A percentile compares a stretch with the other conserved stretches of the same genome.
Evolutionary conservation across 768 basidiomycete species (phyloP).

Genomic region (Russula olivacea): DNA sequence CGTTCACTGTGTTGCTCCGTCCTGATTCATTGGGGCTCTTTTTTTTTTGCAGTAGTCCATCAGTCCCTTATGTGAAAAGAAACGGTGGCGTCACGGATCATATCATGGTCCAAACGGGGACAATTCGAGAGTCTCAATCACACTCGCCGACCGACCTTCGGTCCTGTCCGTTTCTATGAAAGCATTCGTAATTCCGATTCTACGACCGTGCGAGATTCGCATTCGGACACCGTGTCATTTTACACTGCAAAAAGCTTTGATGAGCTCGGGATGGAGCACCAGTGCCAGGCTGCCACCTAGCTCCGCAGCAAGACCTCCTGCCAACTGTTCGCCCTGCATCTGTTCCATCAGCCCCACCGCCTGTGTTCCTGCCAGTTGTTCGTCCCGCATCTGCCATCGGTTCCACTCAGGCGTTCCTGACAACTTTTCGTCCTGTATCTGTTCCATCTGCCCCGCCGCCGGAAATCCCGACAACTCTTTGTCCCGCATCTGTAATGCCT

Average conservation of each 20-base stretch:
- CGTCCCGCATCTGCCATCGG: too few relatives aligned
- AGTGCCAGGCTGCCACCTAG: background rate
- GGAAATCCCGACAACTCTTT: background rate
- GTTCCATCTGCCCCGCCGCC: too few relatives aligned
- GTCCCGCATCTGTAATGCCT: background rate
- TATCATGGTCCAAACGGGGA: background rate
- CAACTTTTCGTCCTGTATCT: too few relatives aligned
- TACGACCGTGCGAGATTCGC: background rate
- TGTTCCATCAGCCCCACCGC: too few relatives aligned
- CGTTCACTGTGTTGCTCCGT: background rate
- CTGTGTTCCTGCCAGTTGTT: background rate
- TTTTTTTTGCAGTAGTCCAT: background rate
- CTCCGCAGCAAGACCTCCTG: too few relatives aligned
- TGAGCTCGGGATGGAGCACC: background rate
- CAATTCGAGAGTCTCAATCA: background rate
- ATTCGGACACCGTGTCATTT: slow-evolving; percentile 1
- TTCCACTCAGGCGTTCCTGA: too few relatives aligned
- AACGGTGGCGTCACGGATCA: background rate
- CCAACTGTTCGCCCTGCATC: too few relatives aligned
- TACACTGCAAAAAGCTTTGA: background rate
- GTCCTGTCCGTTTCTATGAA: background rate
- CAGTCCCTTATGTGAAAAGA: background rate
- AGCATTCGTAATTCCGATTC: background rate
- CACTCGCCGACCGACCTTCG: background rate
- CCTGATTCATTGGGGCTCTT: background rate